Conservation (phyloP, 2,329 filamentous ascomycete genomes). For the Botryotinia convoluta region DNA sequence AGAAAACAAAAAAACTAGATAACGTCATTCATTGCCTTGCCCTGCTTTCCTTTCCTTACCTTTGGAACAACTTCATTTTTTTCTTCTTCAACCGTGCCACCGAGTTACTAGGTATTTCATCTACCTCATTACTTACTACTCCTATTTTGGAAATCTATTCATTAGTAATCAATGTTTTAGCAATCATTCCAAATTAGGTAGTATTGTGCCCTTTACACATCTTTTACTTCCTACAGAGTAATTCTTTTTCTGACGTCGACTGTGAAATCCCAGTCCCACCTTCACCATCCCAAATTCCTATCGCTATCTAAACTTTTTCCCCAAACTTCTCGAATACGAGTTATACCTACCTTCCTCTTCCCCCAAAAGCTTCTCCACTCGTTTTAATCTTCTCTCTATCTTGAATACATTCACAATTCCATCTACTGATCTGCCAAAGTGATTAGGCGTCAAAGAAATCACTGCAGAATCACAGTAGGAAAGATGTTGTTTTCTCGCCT, state of each 20-base stretch:
- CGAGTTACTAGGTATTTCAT: not conserved
- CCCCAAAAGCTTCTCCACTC: not conserved
- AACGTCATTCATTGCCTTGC: not conserved
- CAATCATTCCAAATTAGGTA: not conserved
- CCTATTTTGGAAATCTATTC: not conserved
- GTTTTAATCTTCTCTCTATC: not conserved
- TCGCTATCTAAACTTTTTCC: not conserved
- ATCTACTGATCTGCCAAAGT: slow-evolving; percentile 12
- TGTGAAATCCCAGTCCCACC: not conserved
- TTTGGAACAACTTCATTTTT: not conserved
- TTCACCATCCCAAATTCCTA: not conserved
- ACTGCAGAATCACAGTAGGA: not conserved
- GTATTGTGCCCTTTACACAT: not conserved
- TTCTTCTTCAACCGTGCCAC: not conserved
- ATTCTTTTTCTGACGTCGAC: not conserved
- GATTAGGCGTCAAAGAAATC: not conserved
- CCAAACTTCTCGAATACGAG: not conserved
- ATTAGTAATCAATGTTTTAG: not conserved
- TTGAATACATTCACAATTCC: not conserved
- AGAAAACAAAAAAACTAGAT: not conserved
- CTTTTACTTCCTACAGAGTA: not conserved
- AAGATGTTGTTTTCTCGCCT: slow-evolving; percentile 32
- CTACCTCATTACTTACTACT: not conserved
- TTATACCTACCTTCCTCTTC: not conserved
- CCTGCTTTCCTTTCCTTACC: not conserved